These are phyloP conservation scores for Fraxinus cuspidata DNA, from an alignment of 257 asterid genomes.

Conservation along the genomic window DNA sequence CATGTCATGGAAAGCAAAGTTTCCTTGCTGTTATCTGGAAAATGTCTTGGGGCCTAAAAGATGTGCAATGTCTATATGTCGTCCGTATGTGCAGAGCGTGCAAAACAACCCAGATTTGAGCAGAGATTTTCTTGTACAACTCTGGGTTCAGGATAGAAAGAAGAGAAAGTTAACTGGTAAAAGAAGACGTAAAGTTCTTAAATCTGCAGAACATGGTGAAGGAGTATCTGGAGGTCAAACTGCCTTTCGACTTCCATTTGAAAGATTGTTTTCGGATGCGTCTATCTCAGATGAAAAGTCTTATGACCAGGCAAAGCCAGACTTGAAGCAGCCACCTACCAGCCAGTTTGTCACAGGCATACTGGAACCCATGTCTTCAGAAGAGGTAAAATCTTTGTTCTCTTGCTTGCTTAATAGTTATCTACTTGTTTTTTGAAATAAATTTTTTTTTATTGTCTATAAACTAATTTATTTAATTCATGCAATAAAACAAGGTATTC, in stretches of 20 bases:
- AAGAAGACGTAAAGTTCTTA: constrained; percentile 36
- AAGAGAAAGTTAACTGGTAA: constrained; percentile 34
- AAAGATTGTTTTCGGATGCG: constrained; percentile 49
- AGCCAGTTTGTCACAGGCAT: constrained; percentile 82
- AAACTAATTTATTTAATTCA: constrained; percentile 4
- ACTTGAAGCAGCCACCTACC: constrained; percentile 66
- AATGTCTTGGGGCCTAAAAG: constrained; percentile 29
- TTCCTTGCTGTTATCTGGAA: constrained; percentile 32
- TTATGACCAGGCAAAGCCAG: constrained; percentile 41
- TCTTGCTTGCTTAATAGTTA: constrained; percentile 3
- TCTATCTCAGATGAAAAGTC: constrained; percentile 39
- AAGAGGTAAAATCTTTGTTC: constrained; percentile 62
- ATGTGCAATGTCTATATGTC: constrained; percentile 32
- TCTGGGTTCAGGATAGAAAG: constrained; percentile 69
- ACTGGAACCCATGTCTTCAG: constrained; percentile 67
- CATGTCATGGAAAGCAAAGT: constrained; percentile 35
- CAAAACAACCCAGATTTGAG: constrained; percentile 56
- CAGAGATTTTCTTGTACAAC: constrained; percentile 73
- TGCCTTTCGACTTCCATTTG: constrained; percentile 32
- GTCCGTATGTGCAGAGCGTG: constrained; percentile 37
- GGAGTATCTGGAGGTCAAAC: constrained; percentile 28
- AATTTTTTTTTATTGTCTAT: constrained; percentile 10
- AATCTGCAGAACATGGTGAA: constrained; percentile 29
- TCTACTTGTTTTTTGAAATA: constrained; percentile 13
- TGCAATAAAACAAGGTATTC: neutral